A percentile compares a stretch with the other conserved stretches of the same genome.
Evolutionary conservation across 345 rosid genomes (phyloP).

Genomic region (Lepidium sativum): DNA sequence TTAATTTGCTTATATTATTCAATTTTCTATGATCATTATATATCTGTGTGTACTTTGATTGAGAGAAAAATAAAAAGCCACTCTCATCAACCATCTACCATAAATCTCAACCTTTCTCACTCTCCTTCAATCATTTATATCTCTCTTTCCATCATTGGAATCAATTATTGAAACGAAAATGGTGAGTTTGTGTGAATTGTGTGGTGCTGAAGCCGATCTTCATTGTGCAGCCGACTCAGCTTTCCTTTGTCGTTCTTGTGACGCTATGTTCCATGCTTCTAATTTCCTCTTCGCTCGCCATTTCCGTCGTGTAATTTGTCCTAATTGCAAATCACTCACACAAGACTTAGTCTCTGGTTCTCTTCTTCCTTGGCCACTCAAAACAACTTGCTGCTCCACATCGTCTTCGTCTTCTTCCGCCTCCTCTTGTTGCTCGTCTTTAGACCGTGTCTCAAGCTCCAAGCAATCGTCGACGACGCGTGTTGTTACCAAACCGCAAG

Average conservation of each 20-base stretch:
- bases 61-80: neutral
- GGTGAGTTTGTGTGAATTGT: conserved; percentile 17
- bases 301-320: conserved; percentile 27
- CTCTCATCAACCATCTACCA: conserved; percentile 14
- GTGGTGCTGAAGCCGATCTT: conserved; percentile 19
- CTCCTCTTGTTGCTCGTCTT: conserved; percentile 14
- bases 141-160: neutral
- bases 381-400: neutral
- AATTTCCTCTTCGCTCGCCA: conserved; percentile 29
- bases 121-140: neutral
- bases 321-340: conserved; percentile 20
- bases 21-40: neutral
- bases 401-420: neutral
- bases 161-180: neutral
- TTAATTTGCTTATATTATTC: too few species aligned
- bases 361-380: conserved; percentile 7
- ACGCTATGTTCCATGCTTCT: conserved; percentile 17
- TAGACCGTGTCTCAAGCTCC: conserved; percentile 16
- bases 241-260: conserved; percentile 27
- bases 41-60: neutral
- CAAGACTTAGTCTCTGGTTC: conserved; percentile 22
- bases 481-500: neutral
- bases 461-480: conserved; percentile 11
- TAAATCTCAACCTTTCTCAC: neutral
- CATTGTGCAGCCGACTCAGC: conserved; percentile 29